Evolutionary conservation across 257 asterid genomes (phyloP).

Genomic region (Solanum appendiculatum): DNA sequence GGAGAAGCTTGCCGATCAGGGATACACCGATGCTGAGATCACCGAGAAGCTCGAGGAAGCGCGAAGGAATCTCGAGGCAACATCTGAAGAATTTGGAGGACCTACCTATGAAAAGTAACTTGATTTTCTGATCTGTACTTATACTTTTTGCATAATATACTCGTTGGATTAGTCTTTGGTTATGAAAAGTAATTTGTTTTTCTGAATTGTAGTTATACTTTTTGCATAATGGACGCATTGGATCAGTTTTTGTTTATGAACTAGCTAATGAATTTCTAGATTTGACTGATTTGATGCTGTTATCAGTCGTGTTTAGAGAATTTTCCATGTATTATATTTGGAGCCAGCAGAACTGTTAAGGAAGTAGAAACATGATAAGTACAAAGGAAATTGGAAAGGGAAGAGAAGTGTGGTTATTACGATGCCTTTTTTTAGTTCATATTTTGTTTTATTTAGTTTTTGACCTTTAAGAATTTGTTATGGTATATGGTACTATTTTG

Average conservation of each 20-base stretch:
- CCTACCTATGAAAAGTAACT: not conserved
- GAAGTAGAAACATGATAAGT: not conserved
- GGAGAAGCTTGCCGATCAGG: slow-evolving; percentile 67
- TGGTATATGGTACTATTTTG: not conserved
- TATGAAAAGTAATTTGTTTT: not conserved
- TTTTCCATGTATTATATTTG: not conserved
- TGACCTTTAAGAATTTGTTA: not conserved
- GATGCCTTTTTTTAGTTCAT: not conserved
- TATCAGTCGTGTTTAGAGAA: not conserved
- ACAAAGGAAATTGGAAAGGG: not conserved
- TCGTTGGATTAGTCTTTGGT: not conserved
- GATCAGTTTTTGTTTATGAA: not conserved
- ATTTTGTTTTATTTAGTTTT: not conserved
- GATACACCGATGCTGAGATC: slow-evolving; percentile 64
- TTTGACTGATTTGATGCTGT: not conserved
- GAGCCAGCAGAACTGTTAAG: not conserved
- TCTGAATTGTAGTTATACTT: not conserved
- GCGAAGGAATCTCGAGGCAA: slow-evolving; percentile 42
- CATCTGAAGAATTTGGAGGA: slow-evolving; percentile 48
- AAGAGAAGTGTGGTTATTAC: not conserved
- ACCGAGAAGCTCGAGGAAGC: slow-evolving; percentile 63
- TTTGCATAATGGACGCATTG: not conserved
- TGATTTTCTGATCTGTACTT: not conserved
- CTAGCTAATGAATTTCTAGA: not conserved
- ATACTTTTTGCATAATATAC: not conserved